Conservation (phyloP, 2,329 filamentous ascomycete genomes). For the Gaeumannomyces sp. region DNA sequence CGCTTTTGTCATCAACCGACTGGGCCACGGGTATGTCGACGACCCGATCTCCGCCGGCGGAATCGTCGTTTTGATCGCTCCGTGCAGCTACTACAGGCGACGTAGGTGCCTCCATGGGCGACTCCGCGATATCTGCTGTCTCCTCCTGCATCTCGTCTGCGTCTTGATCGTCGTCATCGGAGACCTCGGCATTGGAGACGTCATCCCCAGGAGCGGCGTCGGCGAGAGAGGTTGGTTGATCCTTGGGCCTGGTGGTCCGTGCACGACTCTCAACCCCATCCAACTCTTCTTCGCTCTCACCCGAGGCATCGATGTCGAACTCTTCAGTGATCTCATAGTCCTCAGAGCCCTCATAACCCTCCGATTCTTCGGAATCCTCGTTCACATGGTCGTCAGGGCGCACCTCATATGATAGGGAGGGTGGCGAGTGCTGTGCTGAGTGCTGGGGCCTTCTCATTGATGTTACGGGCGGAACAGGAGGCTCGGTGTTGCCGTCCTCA, state of each 20-base stretch:
- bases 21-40: too few relatives aligned
- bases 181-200: neutral
- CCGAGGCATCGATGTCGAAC: conserved; percentile 6
- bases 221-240: neutral
- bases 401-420: conserved; percentile 10
- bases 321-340: conserved; percentile 5
- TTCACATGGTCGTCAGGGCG: conserved; percentile 1
- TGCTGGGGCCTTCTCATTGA: neutral
- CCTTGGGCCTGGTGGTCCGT: neutral
- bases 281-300: conserved; percentile 8
- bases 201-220: neutral
- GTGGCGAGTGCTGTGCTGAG: neutral
- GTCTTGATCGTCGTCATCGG: neutral
- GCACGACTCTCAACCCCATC: neutral
- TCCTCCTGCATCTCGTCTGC: conserved; percentile 1
- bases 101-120: neutral
- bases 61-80: too few relatives aligned
- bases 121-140: neutral
- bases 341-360: conserved; percentile 10
- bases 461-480: neutral
- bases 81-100: neutral
- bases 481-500: neutral
- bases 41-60: too few relatives aligned
- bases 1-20: too few relatives aligned
- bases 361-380: conserved; percentile 10